Percentiles rank a stretch among this genome's conserved stretches.
phyloP scores from a whole-genome alignment of 352 stramenopile genomes.

The Peronospora tabacina region DNA sequence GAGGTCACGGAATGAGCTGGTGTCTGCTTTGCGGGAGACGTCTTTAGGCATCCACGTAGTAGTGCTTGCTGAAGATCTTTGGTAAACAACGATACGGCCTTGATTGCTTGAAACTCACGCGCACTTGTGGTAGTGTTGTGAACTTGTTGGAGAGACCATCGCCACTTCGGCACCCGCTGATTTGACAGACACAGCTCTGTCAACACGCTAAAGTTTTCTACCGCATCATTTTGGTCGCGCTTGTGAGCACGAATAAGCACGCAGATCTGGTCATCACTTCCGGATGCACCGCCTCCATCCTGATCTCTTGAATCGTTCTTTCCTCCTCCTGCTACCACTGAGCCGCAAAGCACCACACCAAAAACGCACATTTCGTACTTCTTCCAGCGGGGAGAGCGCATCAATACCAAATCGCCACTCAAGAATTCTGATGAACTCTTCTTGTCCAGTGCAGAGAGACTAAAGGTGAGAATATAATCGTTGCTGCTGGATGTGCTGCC shows the following conservation, averaged over 20 bases:
- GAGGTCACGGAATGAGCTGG: too few relatives aligned
- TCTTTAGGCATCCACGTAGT: slow-evolving; percentile 31
- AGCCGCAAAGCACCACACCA: slow-evolving; percentile 66
- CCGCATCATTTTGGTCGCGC: slow-evolving; percentile 15
- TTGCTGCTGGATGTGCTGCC: slow-evolving; percentile 30
- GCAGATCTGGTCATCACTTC: slow-evolving; percentile 47
- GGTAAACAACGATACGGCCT: slow-evolving; percentile 48
- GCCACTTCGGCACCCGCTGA: slow-evolving; percentile 44
- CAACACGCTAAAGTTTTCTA: slow-evolving; percentile 37
- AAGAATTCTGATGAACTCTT: slow-evolving; percentile 37
- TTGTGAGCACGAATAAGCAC: slow-evolving; percentile 45
- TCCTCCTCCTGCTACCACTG: slow-evolving; percentile 41
- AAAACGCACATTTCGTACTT: slow-evolving; percentile 47
- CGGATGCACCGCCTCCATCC: slow-evolving; percentile 1
- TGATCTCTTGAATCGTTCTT: slow-evolving; percentile 10
- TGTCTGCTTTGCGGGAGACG: slow-evolving; percentile 2
- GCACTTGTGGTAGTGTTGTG: slow-evolving; percentile 71
- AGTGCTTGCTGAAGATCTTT: slow-evolving; percentile 46
- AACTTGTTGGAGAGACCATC: slow-evolving; percentile 57
- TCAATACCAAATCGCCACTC: slow-evolving; percentile 50
- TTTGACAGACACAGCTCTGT: slow-evolving; percentile 69
- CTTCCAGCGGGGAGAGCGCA: slow-evolving; percentile 58
- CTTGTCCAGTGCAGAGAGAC: slow-evolving; percentile 17
- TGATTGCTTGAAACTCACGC: slow-evolving; percentile 75
- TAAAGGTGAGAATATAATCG: slow-evolving; percentile 64